These are phyloP conservation scores for Hydnomerulius pinastri DNA, from an alignment of 768 basidiomycete species.

Conservation along the genomic window DNA sequence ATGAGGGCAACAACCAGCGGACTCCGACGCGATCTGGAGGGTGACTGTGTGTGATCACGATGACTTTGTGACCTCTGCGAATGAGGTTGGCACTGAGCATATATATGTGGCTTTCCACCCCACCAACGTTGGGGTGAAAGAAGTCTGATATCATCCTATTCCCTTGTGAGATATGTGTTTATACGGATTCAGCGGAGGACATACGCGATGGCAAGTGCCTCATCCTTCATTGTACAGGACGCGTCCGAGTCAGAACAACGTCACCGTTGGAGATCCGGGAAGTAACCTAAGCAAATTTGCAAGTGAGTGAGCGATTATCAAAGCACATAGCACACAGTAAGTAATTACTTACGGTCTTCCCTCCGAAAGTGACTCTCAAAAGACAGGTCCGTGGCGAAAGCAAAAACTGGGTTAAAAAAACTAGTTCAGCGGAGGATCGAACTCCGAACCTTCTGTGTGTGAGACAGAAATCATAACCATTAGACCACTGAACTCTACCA, in stretches of 20 bases:
- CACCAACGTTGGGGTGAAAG: conserved; percentile 92
- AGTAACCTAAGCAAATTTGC: too few relatives aligned
- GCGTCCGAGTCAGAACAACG: not conserved
- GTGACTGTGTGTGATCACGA: conserved; percentile 93
- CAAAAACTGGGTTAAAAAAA: conserved; percentile 11
- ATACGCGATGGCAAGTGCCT: conserved; percentile 31
- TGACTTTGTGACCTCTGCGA: conserved; percentile 85
- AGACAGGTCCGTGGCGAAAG: too few relatives aligned
- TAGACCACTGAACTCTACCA: conserved; percentile 41
- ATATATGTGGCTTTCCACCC: conserved; percentile 96
- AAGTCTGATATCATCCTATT: conserved; percentile 94
- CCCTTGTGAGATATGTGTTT: not conserved
- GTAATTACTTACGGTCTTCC: too few relatives aligned
- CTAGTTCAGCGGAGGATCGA: conserved; percentile 39
- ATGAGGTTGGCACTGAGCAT: conserved; percentile 86
- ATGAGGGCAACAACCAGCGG: conserved; percentile 80
- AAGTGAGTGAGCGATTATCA: too few relatives aligned
- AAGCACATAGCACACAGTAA: too few relatives aligned
- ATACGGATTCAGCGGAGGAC: not conserved
- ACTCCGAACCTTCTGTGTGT: conserved; percentile 40
- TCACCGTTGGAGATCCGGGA: too few relatives aligned
- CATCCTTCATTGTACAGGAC: conserved; percentile 27
- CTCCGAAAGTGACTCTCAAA: too few relatives aligned
- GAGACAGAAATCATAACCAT: conserved; percentile 42
- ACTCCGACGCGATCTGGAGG: conserved; percentile 83